Base-by-base conservation (phyloP, 768 basidiomycete genomes). In the Rhodotorula kratochvilovae region DNA sequence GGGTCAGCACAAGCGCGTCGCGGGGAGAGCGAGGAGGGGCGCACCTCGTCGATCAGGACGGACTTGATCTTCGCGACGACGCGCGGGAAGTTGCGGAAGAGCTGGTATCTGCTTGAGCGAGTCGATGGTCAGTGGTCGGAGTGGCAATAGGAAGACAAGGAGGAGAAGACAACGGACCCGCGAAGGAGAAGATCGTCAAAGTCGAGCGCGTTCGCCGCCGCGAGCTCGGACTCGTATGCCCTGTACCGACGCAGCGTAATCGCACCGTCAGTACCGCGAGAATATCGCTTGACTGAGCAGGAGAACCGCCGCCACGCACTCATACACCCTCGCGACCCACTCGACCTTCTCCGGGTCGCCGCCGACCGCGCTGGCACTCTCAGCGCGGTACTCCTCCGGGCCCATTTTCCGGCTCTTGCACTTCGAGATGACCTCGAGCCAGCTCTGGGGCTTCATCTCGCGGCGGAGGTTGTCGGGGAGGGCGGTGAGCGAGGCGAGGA, bases 161-260 rank as follows among this genome's bases (percentile, higher is more conserved):
- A 1, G n/a, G 3, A n/a, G 50, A 43, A 29, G 90, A 90, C 85
- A 21, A 19, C 35, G 10, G 5, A 59, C 58, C 90, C 90, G 76
- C 84, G 89, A 1, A 90, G 78, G 6, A 93, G 83, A 27, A 92
- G 82, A 78, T 93, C 91, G 76, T 95, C 92, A 74, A 93, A 95
- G 80, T 95, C 92, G 19, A 95, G 81, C 43, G 87, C 86, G 75
- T 91, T 91, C 71, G 83, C 85, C 39, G 82, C 81, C 56, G 83
- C 81, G 39, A 93, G 82, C 19, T 82, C 81, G 13, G 81, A 82
- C 75, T 91, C 86, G 79, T 95, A 93, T 19, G 86, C 84, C 27
- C 83, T 82, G 78, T 88, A 25, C 0, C 1, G 10, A 23, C 48
- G 45, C 42, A 42, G n/a, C n/a, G n/a, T n/a, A n/a, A n/a, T n/a